A percentile compares a stretch with the other conserved stretches of the same genome.
Evolutionary conservation across 2,329 filamentous ascomycete genomes (phyloP).

Genomic region (Colletotrichum caudatum): DNA sequence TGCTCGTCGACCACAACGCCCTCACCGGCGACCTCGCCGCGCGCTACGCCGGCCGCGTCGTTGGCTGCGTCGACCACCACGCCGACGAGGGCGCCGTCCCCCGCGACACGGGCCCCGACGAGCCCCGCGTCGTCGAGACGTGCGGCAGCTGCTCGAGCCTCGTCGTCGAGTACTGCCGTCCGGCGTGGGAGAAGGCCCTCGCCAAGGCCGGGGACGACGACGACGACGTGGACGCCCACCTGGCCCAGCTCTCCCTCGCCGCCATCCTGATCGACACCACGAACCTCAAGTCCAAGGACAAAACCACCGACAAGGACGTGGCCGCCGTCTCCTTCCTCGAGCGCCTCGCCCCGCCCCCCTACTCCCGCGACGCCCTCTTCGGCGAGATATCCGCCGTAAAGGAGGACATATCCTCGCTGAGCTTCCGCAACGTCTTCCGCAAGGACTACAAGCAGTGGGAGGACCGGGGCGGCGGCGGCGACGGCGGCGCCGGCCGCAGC

Average conservation of each 20-base stretch:
- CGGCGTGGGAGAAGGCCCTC: conserved; percentile 72
- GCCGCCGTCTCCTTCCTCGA: conserved; percentile 71
- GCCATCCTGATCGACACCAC: conserved; percentile 80
- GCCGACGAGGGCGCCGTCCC: conserved; percentile 74
- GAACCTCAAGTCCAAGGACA: conserved; percentile 71
- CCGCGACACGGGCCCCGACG: conserved; percentile 53
- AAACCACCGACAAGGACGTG: conserved; percentile 73
- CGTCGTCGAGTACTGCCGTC: conserved; percentile 69
- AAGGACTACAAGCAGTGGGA: conserved; percentile 90
- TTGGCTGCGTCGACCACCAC: conserved; percentile 83
- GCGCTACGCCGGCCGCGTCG: conserved; percentile 64
- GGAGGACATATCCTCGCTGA: conserved; percentile 71
- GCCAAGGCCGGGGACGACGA: conserved; percentile 44
- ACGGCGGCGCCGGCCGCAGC: neutral
- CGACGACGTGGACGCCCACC: conserved; percentile 62
- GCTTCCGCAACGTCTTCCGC: conserved; percentile 75
- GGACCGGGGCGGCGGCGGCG: conserved; percentile 57
- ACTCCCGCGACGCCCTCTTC: conserved; percentile 69
- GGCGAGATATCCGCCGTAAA: conserved; percentile 72
- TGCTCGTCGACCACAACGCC: conserved; percentile 84
- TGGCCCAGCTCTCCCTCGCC: conserved; percentile 76
- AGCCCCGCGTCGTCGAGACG: conserved; percentile 72
- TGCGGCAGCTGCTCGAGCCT: conserved; percentile 81
- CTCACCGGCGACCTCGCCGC: conserved; percentile 72
- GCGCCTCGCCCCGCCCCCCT: conserved; percentile 51